Evolutionary conservation across 2,329 filamentous ascomycete species (phyloP).

Genomic region (Parastagonospora nodorum): DNA sequence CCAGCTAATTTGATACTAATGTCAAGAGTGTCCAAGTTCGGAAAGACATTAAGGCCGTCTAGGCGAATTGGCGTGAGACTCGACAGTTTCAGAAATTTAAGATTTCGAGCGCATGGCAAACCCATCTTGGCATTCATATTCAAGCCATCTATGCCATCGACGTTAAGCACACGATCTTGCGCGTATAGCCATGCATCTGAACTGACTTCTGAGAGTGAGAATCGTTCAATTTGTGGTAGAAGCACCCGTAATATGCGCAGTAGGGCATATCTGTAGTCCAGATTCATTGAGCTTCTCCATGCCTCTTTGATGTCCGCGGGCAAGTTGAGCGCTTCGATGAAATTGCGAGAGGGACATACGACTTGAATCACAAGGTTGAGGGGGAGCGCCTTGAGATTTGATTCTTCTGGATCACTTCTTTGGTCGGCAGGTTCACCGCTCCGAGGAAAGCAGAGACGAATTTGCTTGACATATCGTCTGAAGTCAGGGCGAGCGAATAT

Average conservation of each 20-base stretch:
- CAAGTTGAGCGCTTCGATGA: conserved; percentile 3
- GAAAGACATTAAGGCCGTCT: not conserved
- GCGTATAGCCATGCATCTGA: not conserved
- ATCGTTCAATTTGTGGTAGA: conserved; percentile 6
- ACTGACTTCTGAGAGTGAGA: conserved; percentile 11
- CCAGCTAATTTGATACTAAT: conserved; percentile 4
- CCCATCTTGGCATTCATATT: not conserved
- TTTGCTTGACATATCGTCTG: conserved; percentile 8
- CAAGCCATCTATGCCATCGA: not conserved
- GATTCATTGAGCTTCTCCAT: not conserved
- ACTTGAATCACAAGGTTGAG: not conserved
- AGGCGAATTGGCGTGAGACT: not conserved
- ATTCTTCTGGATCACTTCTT: not conserved
- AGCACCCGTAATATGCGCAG: conserved; percentile 3
- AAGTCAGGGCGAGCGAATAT: conserved; percentile 6
- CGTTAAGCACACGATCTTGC: not conserved
- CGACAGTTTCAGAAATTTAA: conserved; percentile 2
- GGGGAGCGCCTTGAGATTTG: not conserved
- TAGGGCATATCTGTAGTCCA: not conserved
- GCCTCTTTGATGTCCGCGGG: conserved; percentile 1
- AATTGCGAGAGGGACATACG: not conserved
- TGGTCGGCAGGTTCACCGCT: not conserved
- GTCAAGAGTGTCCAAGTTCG: conserved; percentile 5
- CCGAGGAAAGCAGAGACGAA: conserved; percentile 9
- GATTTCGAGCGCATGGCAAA: not conserved